A percentile compares a stretch with the other conserved stretches of the same genome.
phyloP scores from a whole-genome alignment of 495 filamentous ascomycete species.

The Penicillium nucicola region DNA sequence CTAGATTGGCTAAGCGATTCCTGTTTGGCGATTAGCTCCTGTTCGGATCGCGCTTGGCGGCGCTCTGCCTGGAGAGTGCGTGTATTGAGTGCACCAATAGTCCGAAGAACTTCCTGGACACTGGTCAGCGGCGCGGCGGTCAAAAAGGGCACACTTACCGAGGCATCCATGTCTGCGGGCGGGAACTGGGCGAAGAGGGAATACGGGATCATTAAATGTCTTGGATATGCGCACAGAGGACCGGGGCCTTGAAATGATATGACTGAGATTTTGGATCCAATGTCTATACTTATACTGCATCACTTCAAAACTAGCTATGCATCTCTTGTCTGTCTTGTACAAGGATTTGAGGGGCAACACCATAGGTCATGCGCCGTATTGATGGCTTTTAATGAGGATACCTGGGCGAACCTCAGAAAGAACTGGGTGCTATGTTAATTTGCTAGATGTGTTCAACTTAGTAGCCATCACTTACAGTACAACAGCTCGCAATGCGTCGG shows the following conservation, averaged over 20 bases:
- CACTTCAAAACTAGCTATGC: background rate
- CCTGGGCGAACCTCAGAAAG: too few relatives aligned
- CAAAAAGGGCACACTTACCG: constrained; percentile 2
- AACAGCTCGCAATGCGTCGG: too few relatives aligned
- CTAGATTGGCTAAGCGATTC: constrained; percentile 3
- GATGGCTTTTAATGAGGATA: too few relatives aligned
- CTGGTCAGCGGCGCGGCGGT: background rate
- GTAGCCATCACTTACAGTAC: background rate
- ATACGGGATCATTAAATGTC: background rate
- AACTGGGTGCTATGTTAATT: too few relatives aligned
- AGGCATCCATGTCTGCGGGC: constrained; percentile 27
- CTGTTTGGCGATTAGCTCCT: constrained; percentile 3
- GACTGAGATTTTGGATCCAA: background rate
- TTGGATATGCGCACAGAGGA: background rate
- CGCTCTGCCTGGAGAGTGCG: constrained; percentile 6
- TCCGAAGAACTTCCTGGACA: constrained; percentile 10
- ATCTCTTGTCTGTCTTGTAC: background rate
- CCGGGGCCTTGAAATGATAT: background rate
- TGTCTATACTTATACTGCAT: background rate
- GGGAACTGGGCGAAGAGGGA: background rate
- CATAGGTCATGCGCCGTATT: too few relatives aligned
- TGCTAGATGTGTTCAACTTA: too few relatives aligned
- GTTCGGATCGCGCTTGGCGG: constrained; percentile 1
- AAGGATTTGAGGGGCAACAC: too few relatives aligned
- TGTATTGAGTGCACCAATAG: constrained; percentile 6